A percentile compares a stretch with the other conserved stretches of the same genome.
These are phyloP conservation scores for Serpula lacrymans DNA, from an alignment of 768 basidiomycete genomes.

Conservation along the genomic window DNA sequence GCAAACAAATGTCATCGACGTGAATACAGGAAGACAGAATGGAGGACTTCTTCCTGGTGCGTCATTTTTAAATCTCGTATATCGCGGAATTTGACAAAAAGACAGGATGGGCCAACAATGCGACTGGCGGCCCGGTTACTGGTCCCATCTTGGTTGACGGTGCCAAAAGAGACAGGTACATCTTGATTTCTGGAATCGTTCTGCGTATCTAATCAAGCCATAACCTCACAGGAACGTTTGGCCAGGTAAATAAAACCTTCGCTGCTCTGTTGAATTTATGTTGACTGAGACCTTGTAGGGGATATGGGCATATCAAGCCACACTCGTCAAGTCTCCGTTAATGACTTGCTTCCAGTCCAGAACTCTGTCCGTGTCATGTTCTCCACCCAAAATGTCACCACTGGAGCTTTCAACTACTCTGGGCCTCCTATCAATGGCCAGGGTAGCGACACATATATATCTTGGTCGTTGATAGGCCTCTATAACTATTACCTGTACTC, in stretches of 20 bases:
- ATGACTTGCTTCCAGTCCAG: slow-evolving; percentile 12
- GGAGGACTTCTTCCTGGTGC: neutral
- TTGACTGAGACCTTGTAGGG: slow-evolving; percentile 12
- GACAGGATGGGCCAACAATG: slow-evolving; percentile 1
- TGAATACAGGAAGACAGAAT: slow-evolving; percentile 4
- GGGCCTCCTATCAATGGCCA: neutral
- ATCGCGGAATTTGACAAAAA: neutral
- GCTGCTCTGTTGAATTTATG: neutral
- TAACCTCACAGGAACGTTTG: neutral
- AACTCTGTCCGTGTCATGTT: slow-evolving; percentile 12
- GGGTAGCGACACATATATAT: slow-evolving; percentile 14
- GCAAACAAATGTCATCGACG: slow-evolving; percentile 10
- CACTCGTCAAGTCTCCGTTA: slow-evolving; percentile 31
- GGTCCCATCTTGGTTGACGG: slow-evolving; percentile 17
- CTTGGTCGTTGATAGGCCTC: slow-evolving; percentile 15
- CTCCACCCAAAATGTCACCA: slow-evolving; percentile 5
- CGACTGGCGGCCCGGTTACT: slow-evolving; percentile 5
- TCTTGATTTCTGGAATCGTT: neutral
- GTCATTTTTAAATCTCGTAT: neutral
- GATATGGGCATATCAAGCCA: slow-evolving; percentile 43
- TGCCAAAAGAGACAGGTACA: slow-evolving; percentile 15
- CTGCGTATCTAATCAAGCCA: slow-evolving; percentile 11
- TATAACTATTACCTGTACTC: slow-evolving; percentile 16
- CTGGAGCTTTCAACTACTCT: slow-evolving; percentile 8
- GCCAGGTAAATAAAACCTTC: neutral